Percentiles rank a stretch among this genome's conserved stretches.
Conservation (phyloP, 768 basidiomycete species). For the Paxillus rubicundulus region DNA sequence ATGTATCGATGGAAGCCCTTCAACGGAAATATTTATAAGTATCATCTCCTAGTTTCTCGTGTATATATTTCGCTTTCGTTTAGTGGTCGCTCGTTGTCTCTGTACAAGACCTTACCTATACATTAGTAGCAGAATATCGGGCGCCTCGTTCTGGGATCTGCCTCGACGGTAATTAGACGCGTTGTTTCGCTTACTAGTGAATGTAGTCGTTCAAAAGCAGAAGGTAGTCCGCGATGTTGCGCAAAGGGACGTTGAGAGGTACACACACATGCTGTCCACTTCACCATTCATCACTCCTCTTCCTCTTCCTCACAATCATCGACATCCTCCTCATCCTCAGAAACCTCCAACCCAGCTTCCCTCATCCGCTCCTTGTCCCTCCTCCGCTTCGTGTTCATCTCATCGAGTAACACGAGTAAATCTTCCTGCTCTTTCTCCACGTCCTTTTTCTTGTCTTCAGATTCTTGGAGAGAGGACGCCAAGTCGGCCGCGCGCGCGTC, state of each 20-base stretch:
- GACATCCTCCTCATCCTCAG: slow-evolving; percentile 77
- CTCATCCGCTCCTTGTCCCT: slow-evolving; percentile 78
- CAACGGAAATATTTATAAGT: neutral
- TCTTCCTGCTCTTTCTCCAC: slow-evolving; percentile 97
- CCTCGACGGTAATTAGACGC: neutral
- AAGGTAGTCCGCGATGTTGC: no score
- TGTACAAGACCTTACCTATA: neutral
- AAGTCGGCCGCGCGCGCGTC: slow-evolving; percentile 47
- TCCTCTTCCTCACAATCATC: slow-evolving; percentile 35
- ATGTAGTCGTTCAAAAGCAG: no score
- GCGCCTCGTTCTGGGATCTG: neutral
- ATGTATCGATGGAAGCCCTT: neutral
- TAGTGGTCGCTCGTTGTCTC: neutral
- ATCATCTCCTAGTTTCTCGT: neutral
- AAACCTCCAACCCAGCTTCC: slow-evolving; percentile 79
- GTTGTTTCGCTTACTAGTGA: neutral
- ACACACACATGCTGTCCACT: neutral
- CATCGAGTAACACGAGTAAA: slow-evolving; percentile 88
- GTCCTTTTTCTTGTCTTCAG: slow-evolving; percentile 70
- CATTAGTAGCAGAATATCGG: neutral
- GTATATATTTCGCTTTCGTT: neutral
- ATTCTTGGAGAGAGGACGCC: slow-evolving; percentile 44
- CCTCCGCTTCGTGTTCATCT: slow-evolving; percentile 81
- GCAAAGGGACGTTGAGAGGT: no score
- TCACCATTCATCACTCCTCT: neutral